Evolutionary conservation across 2,329 filamentous ascomycete species (phyloP).

Genomic region (Gremmenia infestans): DNA sequence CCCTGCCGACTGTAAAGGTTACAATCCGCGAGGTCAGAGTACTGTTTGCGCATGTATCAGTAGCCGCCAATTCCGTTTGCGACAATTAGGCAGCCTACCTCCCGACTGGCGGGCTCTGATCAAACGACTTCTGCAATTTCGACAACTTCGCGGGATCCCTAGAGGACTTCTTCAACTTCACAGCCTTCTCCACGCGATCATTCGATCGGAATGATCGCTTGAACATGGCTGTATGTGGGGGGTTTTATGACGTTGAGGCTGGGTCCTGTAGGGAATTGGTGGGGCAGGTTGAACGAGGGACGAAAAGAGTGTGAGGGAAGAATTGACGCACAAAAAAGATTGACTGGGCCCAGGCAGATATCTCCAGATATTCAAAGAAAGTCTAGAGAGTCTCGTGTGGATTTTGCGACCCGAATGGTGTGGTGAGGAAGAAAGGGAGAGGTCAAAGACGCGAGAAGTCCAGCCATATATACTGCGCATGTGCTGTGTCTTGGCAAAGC

Average conservation of each 20-base stretch:
- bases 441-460: slow-evolving; percentile 7
- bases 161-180: slow-evolving; percentile 73
- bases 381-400: slow-evolving; percentile 31
- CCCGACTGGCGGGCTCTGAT: slow-evolving; percentile 47
- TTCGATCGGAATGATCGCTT: slow-evolving; percentile 83
- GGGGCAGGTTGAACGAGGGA: slow-evolving; percentile 29
- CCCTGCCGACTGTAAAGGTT: slow-evolving; percentile 73
- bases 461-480: slow-evolving; percentile 3
- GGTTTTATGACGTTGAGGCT: slow-evolving; percentile 18
- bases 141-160: slow-evolving; percentile 74
- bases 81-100: slow-evolving; percentile 33
- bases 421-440: slow-evolving; percentile 29
- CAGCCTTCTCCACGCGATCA: slow-evolving; percentile 83
- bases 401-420: slow-evolving; percentile 33
- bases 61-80: slow-evolving; percentile 9
- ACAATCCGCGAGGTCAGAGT: slow-evolving; percentile 64
- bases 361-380: slow-evolving; percentile 33
- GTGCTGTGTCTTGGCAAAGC: not conserved
- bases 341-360: slow-evolving; percentile 35
- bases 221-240: slow-evolving; percentile 63
- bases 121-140: slow-evolving; percentile 82
- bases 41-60: slow-evolving; percentile 34
- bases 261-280: slow-evolving; percentile 16
- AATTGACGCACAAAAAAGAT: slow-evolving; percentile 34
- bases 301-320: slow-evolving; percentile 31